Evolutionary conservation across 208 protist species (phyloP), one percentile per base, ranked within the genome.

Genomic region (Herpetomonas tarakana): DNA sequence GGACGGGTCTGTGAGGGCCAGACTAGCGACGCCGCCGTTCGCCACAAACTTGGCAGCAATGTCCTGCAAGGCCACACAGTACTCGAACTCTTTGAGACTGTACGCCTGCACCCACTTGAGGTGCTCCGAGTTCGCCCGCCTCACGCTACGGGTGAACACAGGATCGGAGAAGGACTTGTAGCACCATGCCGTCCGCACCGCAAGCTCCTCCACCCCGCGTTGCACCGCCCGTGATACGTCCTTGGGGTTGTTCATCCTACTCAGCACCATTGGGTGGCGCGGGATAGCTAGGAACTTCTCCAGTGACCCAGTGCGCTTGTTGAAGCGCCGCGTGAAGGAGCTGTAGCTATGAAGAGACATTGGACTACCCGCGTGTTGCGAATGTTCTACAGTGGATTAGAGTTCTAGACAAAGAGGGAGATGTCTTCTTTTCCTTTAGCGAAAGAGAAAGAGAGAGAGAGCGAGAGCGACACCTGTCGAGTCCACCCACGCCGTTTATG

Each of bases 51-150:
- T 12, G 44, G 44, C 68, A 16, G 76, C 56, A 22, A 65, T 51
- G 4, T 82, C 66, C 52, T 79, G 71, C 30, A 90, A 59, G 18
- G 56, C 76, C 3, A 86, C 71, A 55, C 75, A 92, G 49, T 81
- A 82, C 46, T 88, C 76, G 57, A 94, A 94, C 68, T 94, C 88
- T 9, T 78, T 76, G 50, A 80, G 65, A 38, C 80, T 83, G 19
- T 81, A 76, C 25, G 60, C 59, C 35, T 78, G 70, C 27, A 81
- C 64, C 72, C 76, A 82, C 41, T 68, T 52, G 30, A 94, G 65
- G 11, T 74, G 78, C 22, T 72, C 69, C 22, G 56, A 65, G 39
- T 74, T 81, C 30, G 76, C 74, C 52, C 70, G 62, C 31, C 58
- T 56, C 28, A 88, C 46, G 35, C 56, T 75, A 11, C 73, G 65